Evolutionary conservation across 2,329 filamentous ascomycete species (phyloP).

Genomic region (Tetracladium maxilliforme): DNA sequence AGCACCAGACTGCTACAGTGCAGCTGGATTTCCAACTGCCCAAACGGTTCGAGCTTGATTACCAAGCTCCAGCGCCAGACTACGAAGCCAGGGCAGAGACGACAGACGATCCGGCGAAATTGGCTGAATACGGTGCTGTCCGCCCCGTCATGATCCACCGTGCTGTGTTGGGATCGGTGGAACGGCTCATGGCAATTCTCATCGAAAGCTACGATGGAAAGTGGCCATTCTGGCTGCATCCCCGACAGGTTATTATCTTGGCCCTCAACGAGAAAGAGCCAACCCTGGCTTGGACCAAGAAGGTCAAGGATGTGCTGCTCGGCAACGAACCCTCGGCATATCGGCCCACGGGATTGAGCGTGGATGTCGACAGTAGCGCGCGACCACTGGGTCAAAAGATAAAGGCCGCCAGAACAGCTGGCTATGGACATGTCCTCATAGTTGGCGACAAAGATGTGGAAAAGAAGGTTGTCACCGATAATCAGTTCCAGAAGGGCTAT

Average conservation of each 20-base stretch:
- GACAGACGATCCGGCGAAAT: conserved; percentile 29
- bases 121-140: conserved; percentile 41
- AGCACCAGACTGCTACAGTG: conserved; percentile 79
- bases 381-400: neutral
- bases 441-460: too few relatives aligned
- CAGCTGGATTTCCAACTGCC: conserved; percentile 86
- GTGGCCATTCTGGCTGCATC: conserved; percentile 84
- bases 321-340: too few relatives aligned
- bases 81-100: conserved; percentile 36
- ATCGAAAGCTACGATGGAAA: conserved; percentile 70
- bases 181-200: conserved; percentile 70
- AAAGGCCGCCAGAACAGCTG: too few relatives aligned
- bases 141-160: conserved; percentile 72
- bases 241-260: conserved; percentile 60
- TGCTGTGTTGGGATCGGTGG: conserved; percentile 71
- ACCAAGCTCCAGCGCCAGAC: conserved; percentile 54
- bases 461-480: too few relatives aligned
- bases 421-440: too few relatives aligned
- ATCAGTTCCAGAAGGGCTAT: too few relatives aligned
- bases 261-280: conserved; percentile 50
- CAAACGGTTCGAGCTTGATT: conserved; percentile 64
- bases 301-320: conserved; percentile 23
- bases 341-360: conserved; percentile 30
- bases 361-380: conserved; percentile 23
- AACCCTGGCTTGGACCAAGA: conserved; percentile 35